Base-by-base conservation (phyloP, 2,329 filamentous ascomycete species). In the Xylaria sp. region DNA sequence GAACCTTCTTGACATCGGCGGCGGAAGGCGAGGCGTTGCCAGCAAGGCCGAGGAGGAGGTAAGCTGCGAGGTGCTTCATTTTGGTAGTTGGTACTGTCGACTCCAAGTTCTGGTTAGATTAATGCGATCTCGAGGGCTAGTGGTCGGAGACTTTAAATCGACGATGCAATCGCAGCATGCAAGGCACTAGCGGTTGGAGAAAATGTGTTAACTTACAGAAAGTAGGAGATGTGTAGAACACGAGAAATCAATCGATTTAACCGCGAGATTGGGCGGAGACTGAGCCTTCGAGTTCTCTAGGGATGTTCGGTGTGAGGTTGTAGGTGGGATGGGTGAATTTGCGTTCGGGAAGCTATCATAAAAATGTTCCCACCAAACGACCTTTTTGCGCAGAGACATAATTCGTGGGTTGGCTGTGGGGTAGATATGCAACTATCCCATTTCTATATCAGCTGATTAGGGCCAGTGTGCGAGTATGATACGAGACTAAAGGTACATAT, bases 11-110 rank as follows among this genome's bases (percentile, higher is more conserved):
- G 89, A 99, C 86, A 82, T 98, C 94, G 76, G 84, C 83, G 79
- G 92, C 93, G 74, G 92, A 94, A 78, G 96, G 96, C 74, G 90
- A 90, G 86, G 88, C 83, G 90, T 98, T 98, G 86, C 96, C 96
- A 83, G 89, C 95, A 78, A 98, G 92, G 86, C 87, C 86, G 84
- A 98, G 93, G 82, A 99, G 95, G 82, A 99, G 94, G 90, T 97
- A 98, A 83, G 96, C 95, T 83, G 96, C 96, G 88, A 99, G 92
- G 88, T 98, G 92, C 94, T 99, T 98, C 96, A 99, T 98, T 93
- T 91, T 97, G 83, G 78, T 77, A 74, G 83, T 80, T 71, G 68
- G 77, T 80, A 39, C 76, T 75, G 67, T 69, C 61, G 9, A 17
- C 24, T 61, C 6, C 39, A 53, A 53, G 56, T 19, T 56, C 34